Evolutionary conservation across 306 rosid genomes (phyloP).

Genomic region (Arachis stenosperma): DNA sequence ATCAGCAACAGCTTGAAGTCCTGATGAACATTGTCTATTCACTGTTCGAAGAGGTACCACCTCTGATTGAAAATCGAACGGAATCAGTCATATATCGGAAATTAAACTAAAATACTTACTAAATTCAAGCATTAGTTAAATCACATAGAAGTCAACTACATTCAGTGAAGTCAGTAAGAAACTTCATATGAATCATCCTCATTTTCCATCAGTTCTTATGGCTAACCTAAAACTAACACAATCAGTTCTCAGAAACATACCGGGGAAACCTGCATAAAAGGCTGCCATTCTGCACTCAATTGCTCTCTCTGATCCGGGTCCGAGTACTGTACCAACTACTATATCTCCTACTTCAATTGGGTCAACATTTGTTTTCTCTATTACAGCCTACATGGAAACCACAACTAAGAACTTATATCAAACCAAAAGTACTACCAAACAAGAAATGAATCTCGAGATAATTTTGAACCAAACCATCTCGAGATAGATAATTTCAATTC

Average conservation of each 20-base stretch:
- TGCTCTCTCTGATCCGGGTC: conserved; percentile 88
- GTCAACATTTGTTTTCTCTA: conserved; percentile 75
- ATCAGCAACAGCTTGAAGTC: conserved; percentile 96
- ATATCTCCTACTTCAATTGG: conserved; percentile 88
- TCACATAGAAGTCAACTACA: conserved; percentile 10
- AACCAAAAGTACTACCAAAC: background rate
- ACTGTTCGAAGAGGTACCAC: conserved; percentile 83
- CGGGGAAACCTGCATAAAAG: conserved; percentile 90
- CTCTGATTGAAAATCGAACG: conserved; percentile 52
- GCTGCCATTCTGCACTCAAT: conserved; percentile 93
- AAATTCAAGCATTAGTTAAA: conserved; percentile 18
- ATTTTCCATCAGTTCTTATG: background rate
- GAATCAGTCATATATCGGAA: conserved; percentile 17
- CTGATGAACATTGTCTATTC: conserved; percentile 94
- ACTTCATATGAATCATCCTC: background rate
- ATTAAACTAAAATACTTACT: background rate
- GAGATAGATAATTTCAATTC: conserved; percentile 13
- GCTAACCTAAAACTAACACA: background rate
- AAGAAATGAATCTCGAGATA: background rate
- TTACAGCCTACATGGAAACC: conserved; percentile 62
- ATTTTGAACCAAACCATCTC: conserved; percentile 2
- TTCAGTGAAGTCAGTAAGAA: background rate
- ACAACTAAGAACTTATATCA: conserved; percentile 19
- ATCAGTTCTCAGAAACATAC: conserved; percentile 42
- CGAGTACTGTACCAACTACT: conserved; percentile 88